Evolutionary conservation across 495 filamentous ascomycete genomes (phyloP).

Genomic region (Neurospora sp.): DNA sequence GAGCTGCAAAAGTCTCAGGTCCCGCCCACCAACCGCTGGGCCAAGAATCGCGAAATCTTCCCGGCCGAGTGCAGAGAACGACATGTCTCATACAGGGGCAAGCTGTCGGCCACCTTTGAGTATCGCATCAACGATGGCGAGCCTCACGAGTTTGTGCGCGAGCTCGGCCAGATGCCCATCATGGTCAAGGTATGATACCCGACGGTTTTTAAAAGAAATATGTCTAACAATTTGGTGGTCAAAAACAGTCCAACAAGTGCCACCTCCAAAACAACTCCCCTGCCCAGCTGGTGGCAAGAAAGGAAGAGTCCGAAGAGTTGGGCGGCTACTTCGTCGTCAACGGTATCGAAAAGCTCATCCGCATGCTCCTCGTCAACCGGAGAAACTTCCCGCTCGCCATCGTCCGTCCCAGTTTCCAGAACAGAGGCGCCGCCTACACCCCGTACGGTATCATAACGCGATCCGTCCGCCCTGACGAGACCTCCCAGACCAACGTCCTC

Average conservation of each 20-base stretch:
- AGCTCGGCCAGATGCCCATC: constrained; percentile 80
- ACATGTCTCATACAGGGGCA: constrained; percentile 84
- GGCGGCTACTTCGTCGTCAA: constrained; percentile 95
- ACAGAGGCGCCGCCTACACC: constrained; percentile 76
- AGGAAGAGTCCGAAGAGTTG: constrained; percentile 88
- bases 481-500: constrained; percentile 91
- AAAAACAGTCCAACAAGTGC: constrained; percentile 66
- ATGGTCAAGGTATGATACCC: constrained; percentile 62
- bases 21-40: constrained; percentile 70
- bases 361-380: constrained; percentile 77
- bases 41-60: constrained; percentile 70
- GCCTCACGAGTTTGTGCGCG: constrained; percentile 66
- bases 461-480: constrained; percentile 89
- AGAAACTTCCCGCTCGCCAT: constrained; percentile 95
- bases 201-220: too few relatives aligned
- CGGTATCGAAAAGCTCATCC: constrained; percentile 91
- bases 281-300: constrained; percentile 65
- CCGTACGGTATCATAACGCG: constrained; percentile 83
- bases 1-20: constrained; percentile 67
- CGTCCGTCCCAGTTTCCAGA: constrained; percentile 74
- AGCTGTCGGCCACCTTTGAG: constrained; percentile 68
- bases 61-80: constrained; percentile 92
- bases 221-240: neutral
- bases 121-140: constrained; percentile 79
- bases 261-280: constrained; percentile 80